phyloP scores from a whole-genome alignment of 306 rosid genomes.

The Cucumis cinereus region DNA sequence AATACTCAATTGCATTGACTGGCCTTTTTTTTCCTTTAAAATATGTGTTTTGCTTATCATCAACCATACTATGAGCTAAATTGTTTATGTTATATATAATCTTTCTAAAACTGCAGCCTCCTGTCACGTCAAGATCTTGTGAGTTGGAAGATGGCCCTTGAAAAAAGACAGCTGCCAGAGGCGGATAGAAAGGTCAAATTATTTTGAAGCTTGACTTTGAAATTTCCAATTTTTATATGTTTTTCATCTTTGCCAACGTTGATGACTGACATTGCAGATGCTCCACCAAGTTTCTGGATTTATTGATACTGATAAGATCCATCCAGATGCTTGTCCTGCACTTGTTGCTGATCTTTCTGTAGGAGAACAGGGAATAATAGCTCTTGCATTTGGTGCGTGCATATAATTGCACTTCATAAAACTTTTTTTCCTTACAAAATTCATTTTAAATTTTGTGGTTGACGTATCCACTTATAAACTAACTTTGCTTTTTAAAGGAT shows the following conservation, averaged over 20 bases:
- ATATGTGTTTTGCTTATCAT: not conserved
- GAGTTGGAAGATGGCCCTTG: slow-evolving; percentile 94
- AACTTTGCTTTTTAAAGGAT: slow-evolving; percentile 35
- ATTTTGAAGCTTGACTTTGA: slow-evolving; percentile 15
- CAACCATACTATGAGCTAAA: not conserved
- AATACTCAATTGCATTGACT: not conserved
- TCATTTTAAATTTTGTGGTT: not conserved
- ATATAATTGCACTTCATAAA: not conserved
- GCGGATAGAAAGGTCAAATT: slow-evolving; percentile 73
- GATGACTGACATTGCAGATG: slow-evolving; percentile 37
- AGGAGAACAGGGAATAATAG: slow-evolving; percentile 88
- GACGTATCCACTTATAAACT: not conserved
- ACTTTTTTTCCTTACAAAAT: not conserved
- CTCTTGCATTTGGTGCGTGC: slow-evolving; percentile 83
- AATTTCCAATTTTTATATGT: not conserved
- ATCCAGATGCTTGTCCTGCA: slow-evolving; percentile 96
- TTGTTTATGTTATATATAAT: not conserved
- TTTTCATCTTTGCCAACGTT: not conserved
- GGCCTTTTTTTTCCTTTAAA: not conserved
- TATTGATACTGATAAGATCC: slow-evolving; percentile 79
- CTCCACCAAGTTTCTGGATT: slow-evolving; percentile 77
- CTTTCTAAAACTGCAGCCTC: slow-evolving; percentile 45
- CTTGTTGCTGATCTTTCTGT: slow-evolving; percentile 80
- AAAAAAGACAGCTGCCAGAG: slow-evolving; percentile 80
- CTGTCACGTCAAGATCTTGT: slow-evolving; percentile 96